Percentiles rank a stretch among this genome's conserved stretches.
phyloP scores from a whole-genome alignment of 495 filamentous ascomycete genomes.

The Penicillium psychrofluorescens region DNA sequence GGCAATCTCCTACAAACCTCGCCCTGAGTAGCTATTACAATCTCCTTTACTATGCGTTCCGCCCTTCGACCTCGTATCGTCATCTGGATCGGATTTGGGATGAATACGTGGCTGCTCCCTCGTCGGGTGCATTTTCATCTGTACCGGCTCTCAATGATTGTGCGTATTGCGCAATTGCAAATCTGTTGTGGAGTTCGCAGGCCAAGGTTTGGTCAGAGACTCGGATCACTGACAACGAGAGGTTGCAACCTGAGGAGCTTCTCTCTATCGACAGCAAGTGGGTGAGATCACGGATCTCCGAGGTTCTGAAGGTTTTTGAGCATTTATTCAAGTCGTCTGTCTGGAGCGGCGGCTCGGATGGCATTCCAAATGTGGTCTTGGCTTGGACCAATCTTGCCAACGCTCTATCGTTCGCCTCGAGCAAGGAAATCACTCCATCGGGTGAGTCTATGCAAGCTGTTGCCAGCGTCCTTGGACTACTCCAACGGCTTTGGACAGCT shows the following conservation, averaged over 20 bases:
- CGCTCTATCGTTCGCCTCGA: constrained; percentile 67
- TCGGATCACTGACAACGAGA: constrained; percentile 50
- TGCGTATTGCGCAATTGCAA: constrained; percentile 57
- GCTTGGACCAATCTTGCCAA: constrained; percentile 66
- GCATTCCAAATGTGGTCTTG: constrained; percentile 34
- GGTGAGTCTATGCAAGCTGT: constrained; percentile 74
- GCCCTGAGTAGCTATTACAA: constrained; percentile 66
- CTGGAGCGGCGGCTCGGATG: constrained; percentile 40
- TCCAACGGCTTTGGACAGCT: constrained; percentile 60
- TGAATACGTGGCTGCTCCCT: constrained; percentile 51
- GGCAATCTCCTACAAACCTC: constrained; percentile 48
- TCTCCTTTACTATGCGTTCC: constrained; percentile 80
- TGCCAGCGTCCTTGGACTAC: constrained; percentile 56
- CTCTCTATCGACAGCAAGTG: constrained; percentile 77
- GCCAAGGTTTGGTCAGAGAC: constrained; percentile 66
- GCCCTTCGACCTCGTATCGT: constrained; percentile 51
- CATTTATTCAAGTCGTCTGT: constrained; percentile 52
- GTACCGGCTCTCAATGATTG: constrained; percentile 33
- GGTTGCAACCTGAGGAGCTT: constrained; percentile 61
- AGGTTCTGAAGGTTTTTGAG: constrained; percentile 58
- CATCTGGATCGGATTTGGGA: constrained; percentile 78
- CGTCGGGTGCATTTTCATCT: constrained; percentile 25
- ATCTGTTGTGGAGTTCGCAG: constrained; percentile 60
- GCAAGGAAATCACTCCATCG: constrained; percentile 85
- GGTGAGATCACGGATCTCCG: constrained; percentile 62